Base-by-base conservation (phyloP, 306 rosid genomes). In the Castanospermum australe region DNA sequence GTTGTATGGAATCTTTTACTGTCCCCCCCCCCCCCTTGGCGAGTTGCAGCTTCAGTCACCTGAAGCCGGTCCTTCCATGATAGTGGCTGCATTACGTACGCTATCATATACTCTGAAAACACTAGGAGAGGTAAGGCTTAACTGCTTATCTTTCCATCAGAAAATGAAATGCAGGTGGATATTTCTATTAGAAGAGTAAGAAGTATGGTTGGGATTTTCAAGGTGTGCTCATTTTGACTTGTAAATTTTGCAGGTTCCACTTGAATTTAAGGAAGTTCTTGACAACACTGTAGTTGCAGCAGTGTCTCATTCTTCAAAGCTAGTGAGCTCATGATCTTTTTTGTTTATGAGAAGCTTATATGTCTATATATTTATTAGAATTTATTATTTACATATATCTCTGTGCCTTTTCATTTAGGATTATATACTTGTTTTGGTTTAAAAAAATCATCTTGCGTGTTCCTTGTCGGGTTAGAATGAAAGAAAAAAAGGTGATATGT, bases 201-300 rank as follows among this genome's bases (percentile, higher is more conserved):
- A 73, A 52, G 42, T 67, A 61, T n/a, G 45, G 13, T 20, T 28
- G 20, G 67, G 57, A 69, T 69, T 45, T 72, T 59, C 18, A 51
- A 25, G 30, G 45, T 69, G 60, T 77, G 67, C 81, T 61, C 82
- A 80, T 67, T 67, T 80, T 63, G 73, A 45, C 62, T 77, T 84
- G 51, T 70, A 77, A 32, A 73, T 86, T 86, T 78, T 84, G 84
- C 88, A 94, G 98, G 98, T 92, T 85, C 94, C 98, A 9, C 75
- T 71, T 76, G 98, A 94, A 78, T 94, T 94, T 77, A 94, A 92
- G 88, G 97, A 92, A 81, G 86, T 92, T 83, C 97, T 94, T 83
- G 98, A 94, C 81, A 50, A 86, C 81, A 89, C 98, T 55, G 84
- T 94, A 81, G 91, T 94, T 87, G 93, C 98, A 35, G 94, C 94